Base-by-base conservation (phyloP, 495 filamentous ascomycete genomes). In the Daldinia loculata region DNA sequence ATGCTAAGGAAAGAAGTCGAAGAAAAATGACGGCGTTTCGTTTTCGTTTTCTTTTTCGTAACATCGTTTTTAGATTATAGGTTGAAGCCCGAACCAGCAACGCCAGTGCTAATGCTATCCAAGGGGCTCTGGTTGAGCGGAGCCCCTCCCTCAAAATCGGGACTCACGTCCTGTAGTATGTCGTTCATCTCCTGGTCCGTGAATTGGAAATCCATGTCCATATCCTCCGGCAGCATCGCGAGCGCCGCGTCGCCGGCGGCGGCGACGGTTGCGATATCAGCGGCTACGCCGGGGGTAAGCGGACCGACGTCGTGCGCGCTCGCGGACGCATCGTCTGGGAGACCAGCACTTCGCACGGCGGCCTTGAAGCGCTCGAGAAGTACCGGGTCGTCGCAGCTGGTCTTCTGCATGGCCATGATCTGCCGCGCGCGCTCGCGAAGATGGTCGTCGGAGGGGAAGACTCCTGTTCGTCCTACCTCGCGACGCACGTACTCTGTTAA, bases 291-390 rank as follows among this genome's bases (percentile, higher is more conserved):
- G 6, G 69, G 63, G 7, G 69, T 64, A 0, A 74, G 45, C 0
- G 58, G 63, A 2, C 15, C 34, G 0, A 62, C 15, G 12, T 41
- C 57, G 0, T 38, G 61, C 24, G 48, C 45, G 45, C 38, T 24
- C 52, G 43, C 3, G 24, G 27, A 34, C 2, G 14, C n/a, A 17
- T 41, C n/a, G n/a, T 41, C 22, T 8, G 27, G 38, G 53, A 34
- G 27, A 48, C 9, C 24, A 74, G 11, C 22, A 65, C 63, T 30
- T 26, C 55, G 65, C 67, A 85, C 75, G 22, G 66, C 59, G 7
- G 74, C 74, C 69, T 81, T 84, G 77, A 87, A 87, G 67, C 80
- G 83, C 27, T 75, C 80, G 38, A 87, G 72, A 17, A 87, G 65
- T 9, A 80, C 75, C 19, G 56, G 67, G 70, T 87, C 84, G 48